Base-by-base conservation (phyloP, 257 asterid genomes). In the Gentiana straminea region DNA sequence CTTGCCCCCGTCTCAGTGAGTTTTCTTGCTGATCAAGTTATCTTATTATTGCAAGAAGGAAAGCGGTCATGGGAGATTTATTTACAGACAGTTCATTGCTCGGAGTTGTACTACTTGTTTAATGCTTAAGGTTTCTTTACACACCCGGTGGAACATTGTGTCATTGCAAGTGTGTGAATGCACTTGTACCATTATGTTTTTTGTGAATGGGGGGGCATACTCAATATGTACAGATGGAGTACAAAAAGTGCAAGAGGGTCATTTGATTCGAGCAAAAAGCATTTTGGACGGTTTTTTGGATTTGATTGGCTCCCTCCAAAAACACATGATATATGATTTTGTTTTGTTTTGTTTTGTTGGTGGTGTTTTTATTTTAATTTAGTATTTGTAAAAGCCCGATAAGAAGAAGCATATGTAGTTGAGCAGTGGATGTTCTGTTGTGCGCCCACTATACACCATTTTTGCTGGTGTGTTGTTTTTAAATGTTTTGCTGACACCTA, bases 371-470 rank as follows among this genome's bases (percentile, higher is more conserved):
- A 24, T 24, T 24, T 24, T 24, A 24, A 24, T 24, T 24, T 24
- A 41, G 46, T 41, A 41, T 41, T 41, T 41, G 24, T 24, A 41
- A 41, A 41, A 4, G 46, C 46, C 7, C 46, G 24, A 24, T 24
- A 24, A 41, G 46, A 6, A 41, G 10, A 41, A 41, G 1, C 46
- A 41, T 10, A 41, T 10, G 36, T 60, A 57, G 54, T 51, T 39
- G 59, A 55, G 67, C 52, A 70, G 70, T 70, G 78, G 79, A 62
- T 75, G 84, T 78, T 85, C 84, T 87, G 77, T 68, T 75, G 24
- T 60, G 66, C 36, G 68, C 67, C 61, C 55, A 69, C 76, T 44
- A 52, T 62, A 65, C 15, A 34, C 59, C 58, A 67, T 68, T 73
- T 59, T 60, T 71, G 43, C 47, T 65, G 58, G 74, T 77, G 94